Evolutionary conservation across 2,329 filamentous ascomycete genomes (phyloP), one percentile per base, ranked within the genome.

Genomic region (Echinosphaeria canescens): DNA sequence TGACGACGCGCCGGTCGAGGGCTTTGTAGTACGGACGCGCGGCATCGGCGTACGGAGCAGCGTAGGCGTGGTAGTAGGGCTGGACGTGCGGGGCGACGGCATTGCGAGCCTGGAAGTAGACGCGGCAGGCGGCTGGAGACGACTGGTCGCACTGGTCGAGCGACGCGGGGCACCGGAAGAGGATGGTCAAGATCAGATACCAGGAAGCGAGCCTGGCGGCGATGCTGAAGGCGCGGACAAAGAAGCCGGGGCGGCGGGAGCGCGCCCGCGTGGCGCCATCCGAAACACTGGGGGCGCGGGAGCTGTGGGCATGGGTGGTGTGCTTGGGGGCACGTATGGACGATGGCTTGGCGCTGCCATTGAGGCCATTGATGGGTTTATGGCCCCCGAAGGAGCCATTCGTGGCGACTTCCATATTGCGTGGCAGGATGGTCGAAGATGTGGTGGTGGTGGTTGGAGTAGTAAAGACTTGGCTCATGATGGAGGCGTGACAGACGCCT

Each of bases 31-130:
- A 92, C 1, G 85, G 85, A 32, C 65, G 68, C 19, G 65, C 73
- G 26, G 67, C 53, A 20, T 84, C 63, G 33, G 92, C 67, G 42
- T 93, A 88, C 3, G 81, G 79, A 5, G 74, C 75, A 14, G 79
- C 74, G 42, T 93, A 91, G 30, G 65, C 49, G 36, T 85, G 56
- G 48, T 93, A 95, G 50, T 90, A 91, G 3, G 84, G 85, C 38
- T 73, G 60, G 17, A 90, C 42, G 46, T 85, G 74, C 4, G 88
- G 88, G 15, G 67, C 51, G 31, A 84, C 54, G 30, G 52, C 42
- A 13, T 59, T 49, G 59, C 71, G 54, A 54, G 69, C 38, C 51
- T 69, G 50, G 53, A 75, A 61, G 60, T 93, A 93, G 8, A 78
- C 73, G 41, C 73, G 73, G 62, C 88, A 98, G 33, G 95, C 64